Base-by-base conservation (phyloP, 805 yeast genomes). In the Sugiyamaella americana region DNA sequence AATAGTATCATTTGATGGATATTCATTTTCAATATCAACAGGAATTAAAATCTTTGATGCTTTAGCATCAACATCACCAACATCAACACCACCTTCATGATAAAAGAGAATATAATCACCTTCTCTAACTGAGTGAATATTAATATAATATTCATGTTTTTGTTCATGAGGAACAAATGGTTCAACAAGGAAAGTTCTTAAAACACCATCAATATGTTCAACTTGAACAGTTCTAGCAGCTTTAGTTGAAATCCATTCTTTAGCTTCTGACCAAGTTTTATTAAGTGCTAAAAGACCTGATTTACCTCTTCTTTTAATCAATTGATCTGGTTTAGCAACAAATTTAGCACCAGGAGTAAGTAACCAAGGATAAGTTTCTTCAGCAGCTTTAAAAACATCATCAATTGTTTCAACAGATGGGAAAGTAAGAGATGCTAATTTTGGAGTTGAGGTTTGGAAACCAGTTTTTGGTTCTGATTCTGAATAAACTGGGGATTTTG, bases 31-130 rank as follows among this genome's bases (percentile, higher is more conserved):
- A 41, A 71, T 59, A 53, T 70, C 74, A 34, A 70, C 71, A 18
- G 74, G 73, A 46, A 70, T 66, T 51, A 69, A 55, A 36, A 70
- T 51, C 62, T 66, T 66, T 23, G 69, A 56, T 34, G 74, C 74
- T 64, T 70, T 70, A 50, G 74, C 62, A 49, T 70, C 74, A 32
- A 70, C 74, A 45, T 70, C 74, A 24, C 74, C 74, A 23, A 70
- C 74, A 46, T 70, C 74, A 37, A 70, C 74, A 53, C 74, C 74
- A 37, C 74, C 74, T 59, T 71, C 74, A 58, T 70, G 72, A 63
- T 70, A 70, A 58, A 70, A 70, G 51, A 71, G 63, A 45, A 70
- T 70, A 70, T 70, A 65, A 64, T 70, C 74, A 18, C 74, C 74
- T 54, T 70, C 74, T 41, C 74, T 64, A 41, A 68, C 70, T 10